Percentiles rank a stretch among this genome's conserved stretches.
Conservation (phyloP, 805 yeast species). For the Candida boleticola region DNA sequence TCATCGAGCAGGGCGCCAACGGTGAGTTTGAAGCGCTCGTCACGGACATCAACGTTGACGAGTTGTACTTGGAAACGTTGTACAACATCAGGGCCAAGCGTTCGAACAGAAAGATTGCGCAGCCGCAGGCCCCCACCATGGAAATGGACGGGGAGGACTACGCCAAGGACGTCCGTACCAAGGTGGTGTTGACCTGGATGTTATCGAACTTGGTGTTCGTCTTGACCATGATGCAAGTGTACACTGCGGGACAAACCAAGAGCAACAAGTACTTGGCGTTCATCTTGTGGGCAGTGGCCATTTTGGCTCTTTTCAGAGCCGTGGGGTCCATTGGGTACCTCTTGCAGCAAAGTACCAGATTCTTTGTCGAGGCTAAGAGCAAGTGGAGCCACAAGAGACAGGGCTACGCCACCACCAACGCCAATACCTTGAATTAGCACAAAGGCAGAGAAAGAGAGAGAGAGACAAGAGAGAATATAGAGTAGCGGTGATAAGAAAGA, state of each 20-base stretch:
- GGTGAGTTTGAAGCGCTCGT: slow-evolving; percentile 80
- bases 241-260: slow-evolving; percentile 56
- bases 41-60: slow-evolving; percentile 80
- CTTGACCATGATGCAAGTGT: slow-evolving; percentile 86
- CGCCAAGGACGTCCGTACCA: slow-evolving; percentile 90
- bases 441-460: background rate
- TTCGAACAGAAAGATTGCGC: slow-evolving; percentile 48
- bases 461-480: no score
- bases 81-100: slow-evolving; percentile 71
- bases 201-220: slow-evolving; percentile 75
- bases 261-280: slow-evolving; percentile 73
- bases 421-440: slow-evolving; percentile 33
- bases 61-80: slow-evolving; percentile 73
- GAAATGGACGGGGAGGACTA: slow-evolving; percentile 66
- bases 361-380: slow-evolving; percentile 36
- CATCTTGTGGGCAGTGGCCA: slow-evolving; percentile 91
- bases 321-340: slow-evolving; percentile 76
- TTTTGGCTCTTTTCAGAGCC: slow-evolving; percentile 77
- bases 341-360: slow-evolving; percentile 35
- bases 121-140: slow-evolving; percentile 23
- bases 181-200: slow-evolving; percentile 96
- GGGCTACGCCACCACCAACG: slow-evolving; percentile 35
- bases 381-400: slow-evolving; percentile 41
- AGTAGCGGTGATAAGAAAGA: no score
- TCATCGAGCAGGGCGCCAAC: slow-evolving; percentile 72